phyloP scores from a whole-genome alignment of 495 filamentous ascomycete species.

The Neurospora discreta region DNA sequence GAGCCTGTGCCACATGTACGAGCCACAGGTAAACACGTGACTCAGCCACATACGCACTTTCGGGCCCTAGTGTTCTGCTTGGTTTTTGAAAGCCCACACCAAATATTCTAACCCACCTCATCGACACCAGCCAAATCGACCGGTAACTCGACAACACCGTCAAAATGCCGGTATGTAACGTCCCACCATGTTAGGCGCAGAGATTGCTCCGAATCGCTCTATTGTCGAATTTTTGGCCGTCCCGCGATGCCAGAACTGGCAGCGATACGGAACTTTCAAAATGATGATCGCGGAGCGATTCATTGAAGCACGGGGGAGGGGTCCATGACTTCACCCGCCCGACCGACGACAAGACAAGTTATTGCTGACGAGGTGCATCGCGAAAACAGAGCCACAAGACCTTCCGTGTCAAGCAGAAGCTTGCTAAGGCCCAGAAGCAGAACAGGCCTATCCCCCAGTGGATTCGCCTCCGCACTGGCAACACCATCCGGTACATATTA shows the following conservation, averaged over 20 bases:
- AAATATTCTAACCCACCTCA: conserved; percentile 30
- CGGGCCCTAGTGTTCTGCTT: conserved; percentile 13
- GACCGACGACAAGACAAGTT: background rate
- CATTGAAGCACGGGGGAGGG: conserved; percentile 2
- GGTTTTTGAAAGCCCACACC: conserved; percentile 27
- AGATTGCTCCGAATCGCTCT: background rate
- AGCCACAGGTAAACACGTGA: conserved; percentile 21
- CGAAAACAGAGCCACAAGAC: conserved; percentile 83
- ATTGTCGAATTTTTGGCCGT: background rate
- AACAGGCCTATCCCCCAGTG: conserved; percentile 99
- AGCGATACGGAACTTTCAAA: background rate
- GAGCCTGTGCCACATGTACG: conserved; percentile 7
- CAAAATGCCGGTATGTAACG: conserved; percentile 72
- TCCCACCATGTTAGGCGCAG: background rate
- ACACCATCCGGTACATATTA: conserved; percentile 83
- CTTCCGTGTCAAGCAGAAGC: conserved; percentile 99
- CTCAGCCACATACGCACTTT: conserved; percentile 15
- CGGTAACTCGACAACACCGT: conserved; percentile 40
- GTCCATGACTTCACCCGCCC: background rate
- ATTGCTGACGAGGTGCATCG: conserved; percentile 10
- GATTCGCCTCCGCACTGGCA: conserved; percentile 95
- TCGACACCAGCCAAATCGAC: conserved; percentile 25
- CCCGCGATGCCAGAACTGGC: background rate
- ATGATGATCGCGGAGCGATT: background rate
- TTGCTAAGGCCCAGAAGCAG: conserved; percentile 98